Percentiles rank a stretch among this genome's conserved stretches.
Conservation (phyloP, 345 rosid species). For the Hevea brasiliensis region DNA sequence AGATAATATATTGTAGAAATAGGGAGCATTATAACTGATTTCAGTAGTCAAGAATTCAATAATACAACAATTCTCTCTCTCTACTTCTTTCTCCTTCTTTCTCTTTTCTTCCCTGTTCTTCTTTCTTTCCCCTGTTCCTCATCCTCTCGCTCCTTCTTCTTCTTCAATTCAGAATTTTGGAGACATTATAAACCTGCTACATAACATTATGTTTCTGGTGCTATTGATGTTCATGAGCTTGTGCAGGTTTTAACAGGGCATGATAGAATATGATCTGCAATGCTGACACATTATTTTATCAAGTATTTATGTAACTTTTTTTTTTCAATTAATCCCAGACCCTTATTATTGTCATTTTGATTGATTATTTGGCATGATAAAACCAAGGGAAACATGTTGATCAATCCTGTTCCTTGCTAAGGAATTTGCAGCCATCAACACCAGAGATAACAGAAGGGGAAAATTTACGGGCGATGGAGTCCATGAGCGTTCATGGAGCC, state of each 20-base stretch:
- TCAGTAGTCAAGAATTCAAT: no score
- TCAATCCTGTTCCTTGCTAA: constrained; percentile 46
- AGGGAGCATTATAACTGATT: no score
- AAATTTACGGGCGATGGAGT: constrained; percentile 64
- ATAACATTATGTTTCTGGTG: constrained; percentile 55
- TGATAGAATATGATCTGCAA: constrained; percentile 68
- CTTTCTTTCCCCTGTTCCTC: no score
- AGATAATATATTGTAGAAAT: no score
- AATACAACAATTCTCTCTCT: no score
- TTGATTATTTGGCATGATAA: no score
- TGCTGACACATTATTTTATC: constrained; percentile 67
- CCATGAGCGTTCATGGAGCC: constrained; percentile 71
- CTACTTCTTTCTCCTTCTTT: no score
- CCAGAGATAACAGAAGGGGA: constrained; percentile 68
- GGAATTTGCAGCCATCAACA: constrained; percentile 56
- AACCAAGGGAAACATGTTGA: constrained; percentile 48
- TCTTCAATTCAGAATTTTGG: no score
- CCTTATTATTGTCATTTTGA: neutral
- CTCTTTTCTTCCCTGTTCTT: no score
- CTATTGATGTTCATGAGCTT: constrained; percentile 55
- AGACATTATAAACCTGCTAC: no score
- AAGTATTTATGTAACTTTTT: constrained; percentile 39
- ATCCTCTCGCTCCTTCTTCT: no score
- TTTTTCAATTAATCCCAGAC: neutral
- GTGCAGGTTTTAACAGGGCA: constrained; percentile 60